A percentile compares a stretch with the other conserved stretches of the same genome.
Conservation (phyloP, 2,329 filamentous ascomycete genomes). For the Coniochaeta ligniaria region DNA sequence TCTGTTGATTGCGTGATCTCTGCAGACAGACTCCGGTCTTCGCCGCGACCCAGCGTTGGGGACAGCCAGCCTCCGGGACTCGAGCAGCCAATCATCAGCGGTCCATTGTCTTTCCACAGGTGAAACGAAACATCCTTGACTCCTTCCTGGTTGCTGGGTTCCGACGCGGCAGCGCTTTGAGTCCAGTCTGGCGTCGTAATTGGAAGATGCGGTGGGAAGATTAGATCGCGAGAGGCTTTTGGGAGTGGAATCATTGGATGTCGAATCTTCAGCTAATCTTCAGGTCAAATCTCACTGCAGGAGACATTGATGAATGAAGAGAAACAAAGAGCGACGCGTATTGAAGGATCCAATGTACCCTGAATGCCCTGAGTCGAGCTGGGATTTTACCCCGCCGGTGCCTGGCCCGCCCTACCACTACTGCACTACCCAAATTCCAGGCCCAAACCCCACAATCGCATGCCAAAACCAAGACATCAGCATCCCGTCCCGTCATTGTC, state of each 20-base stretch:
- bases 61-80: too few species aligned
- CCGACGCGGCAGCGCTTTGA: background rate
- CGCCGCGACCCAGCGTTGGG: too few species aligned
- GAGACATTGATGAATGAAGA: too few species aligned
- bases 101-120: too few species aligned
- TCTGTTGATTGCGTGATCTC: background rate
- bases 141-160: background rate
- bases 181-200: background rate
- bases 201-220: background rate
- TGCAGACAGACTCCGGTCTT: too few species aligned
- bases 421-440: background rate
- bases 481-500: background rate
- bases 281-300: too few species aligned
- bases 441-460: background rate
- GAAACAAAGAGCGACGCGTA: too few species aligned
- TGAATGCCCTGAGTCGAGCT: too few species aligned
- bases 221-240: background rate
- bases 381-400: background rate
- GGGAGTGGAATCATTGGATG: background rate
- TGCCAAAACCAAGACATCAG: background rate
- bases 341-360: too few species aligned
- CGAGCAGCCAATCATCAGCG: background rate
- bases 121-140: background rate
- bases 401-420: background rate
- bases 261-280: background rate